Evolutionary conservation across 129 eudicot species (phyloP).

Genomic region (Flaveria brownii): DNA sequence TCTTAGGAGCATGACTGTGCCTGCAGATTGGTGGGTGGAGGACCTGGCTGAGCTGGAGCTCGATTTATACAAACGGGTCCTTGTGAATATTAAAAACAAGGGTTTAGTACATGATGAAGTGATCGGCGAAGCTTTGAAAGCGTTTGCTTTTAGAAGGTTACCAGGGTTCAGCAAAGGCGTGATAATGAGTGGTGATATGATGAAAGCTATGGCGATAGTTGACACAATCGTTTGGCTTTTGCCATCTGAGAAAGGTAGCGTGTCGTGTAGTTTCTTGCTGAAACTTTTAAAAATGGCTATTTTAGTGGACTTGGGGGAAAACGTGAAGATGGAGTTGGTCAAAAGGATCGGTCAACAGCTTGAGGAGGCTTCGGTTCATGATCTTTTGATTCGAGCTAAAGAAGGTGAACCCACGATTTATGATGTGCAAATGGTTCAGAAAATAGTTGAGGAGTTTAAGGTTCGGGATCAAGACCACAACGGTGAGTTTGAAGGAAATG

Average conservation of each 20-base stretch:
- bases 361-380: constrained; percentile 9
- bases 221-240: background rate
- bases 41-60: constrained; percentile 72
- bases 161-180: constrained; percentile 33
- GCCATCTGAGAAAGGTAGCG: constrained; percentile 16
- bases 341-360: constrained; percentile 11
- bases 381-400: background rate
- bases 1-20: constrained; percentile 51
- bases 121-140: constrained; percentile 75
- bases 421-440: constrained; percentile 46
- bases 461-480: constrained; percentile 34
- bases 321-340: background rate
- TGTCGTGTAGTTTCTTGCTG: constrained; percentile 8
- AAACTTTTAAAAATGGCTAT: constrained; percentile 10
- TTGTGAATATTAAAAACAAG: constrained; percentile 50
- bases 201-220: background rate
- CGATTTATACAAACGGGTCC: constrained; percentile 57
- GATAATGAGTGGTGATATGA: constrained; percentile 16
- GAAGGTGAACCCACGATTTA: constrained; percentile 23
- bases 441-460: constrained; percentile 55
- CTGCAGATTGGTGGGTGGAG: constrained; percentile 88
- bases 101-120: constrained; percentile 49
- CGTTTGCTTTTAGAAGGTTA: constrained; percentile 51
- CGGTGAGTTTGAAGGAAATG: constrained; percentile 2
- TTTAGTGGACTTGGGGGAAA: constrained; percentile 8